A percentile compares a stretch with the other conserved stretches of the same genome.
Conservation (phyloP, 208 protist genomes). For the Crithidia thermophila region DNA sequence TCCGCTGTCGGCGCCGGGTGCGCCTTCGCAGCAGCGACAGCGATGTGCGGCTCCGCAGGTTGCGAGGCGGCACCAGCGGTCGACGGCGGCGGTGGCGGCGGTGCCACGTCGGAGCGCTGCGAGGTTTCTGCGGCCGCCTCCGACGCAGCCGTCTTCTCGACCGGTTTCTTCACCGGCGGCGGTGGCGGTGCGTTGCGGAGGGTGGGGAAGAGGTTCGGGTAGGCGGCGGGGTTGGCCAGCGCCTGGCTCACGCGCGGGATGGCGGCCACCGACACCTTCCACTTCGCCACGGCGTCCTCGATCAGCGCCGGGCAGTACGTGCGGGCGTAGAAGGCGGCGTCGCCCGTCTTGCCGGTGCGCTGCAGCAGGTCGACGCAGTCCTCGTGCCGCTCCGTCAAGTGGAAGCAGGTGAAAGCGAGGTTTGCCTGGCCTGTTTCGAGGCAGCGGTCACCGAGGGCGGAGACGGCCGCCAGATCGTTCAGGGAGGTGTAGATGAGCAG, state of each 20-base stretch:
- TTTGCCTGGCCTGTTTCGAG: constrained; percentile 84
- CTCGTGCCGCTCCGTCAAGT: constrained; percentile 74
- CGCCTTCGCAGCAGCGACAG: no score
- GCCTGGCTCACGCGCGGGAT: constrained; percentile 83
- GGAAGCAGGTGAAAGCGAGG: constrained; percentile 94
- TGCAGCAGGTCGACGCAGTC: constrained; percentile 92
- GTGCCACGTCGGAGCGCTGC: neutral
- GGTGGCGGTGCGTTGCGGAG: constrained; percentile 14
- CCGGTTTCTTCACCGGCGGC: no score
- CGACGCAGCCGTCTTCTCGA: neutral
- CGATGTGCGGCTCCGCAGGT: no score
- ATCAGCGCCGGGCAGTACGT: constrained; percentile 92
- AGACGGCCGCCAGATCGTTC: constrained; percentile 73
- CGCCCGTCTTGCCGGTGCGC: constrained; percentile 76
- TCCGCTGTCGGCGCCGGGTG: neutral
- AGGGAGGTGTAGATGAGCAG: constrained; percentile 81
- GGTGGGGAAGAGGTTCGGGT: constrained; percentile 96
- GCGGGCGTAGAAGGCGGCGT: constrained; percentile 97
- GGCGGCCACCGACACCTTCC: constrained; percentile 84
- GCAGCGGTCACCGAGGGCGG: constrained; percentile 67
- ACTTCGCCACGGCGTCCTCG: constrained; percentile 83
- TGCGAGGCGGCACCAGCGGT: no score
- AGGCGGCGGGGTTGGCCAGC: constrained; percentile 92
- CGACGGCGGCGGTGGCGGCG: neutral
- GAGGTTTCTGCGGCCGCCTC: neutral